Percentiles rank a stretch among this genome's conserved stretches.
These are phyloP conservation scores for Gymnopilus junonius DNA, from an alignment of 768 basidiomycete genomes.

Conservation along the genomic window DNA sequence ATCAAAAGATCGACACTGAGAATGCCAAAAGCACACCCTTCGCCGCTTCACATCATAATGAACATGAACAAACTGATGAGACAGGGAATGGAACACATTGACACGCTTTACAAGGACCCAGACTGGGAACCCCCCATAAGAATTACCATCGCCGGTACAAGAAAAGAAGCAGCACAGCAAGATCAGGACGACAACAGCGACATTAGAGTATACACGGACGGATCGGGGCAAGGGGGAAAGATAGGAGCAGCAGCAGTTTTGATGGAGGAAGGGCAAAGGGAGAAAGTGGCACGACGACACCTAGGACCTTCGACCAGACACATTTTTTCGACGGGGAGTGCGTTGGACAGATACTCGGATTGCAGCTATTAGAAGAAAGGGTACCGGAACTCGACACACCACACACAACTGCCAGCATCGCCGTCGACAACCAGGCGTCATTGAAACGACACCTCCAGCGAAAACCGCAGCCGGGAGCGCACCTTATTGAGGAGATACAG, in stretches of 20 bases:
- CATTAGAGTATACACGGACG: constrained; percentile 20
- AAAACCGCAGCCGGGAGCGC: neutral
- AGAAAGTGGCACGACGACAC: neutral
- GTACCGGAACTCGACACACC: neutral
- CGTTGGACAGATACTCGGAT: constrained; percentile 10
- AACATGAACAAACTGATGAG: constrained; percentile 3
- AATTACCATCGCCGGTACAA: neutral
- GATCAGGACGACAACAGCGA: constrained; percentile 2
- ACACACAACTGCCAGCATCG: neutral
- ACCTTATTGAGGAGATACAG: constrained; percentile 7
- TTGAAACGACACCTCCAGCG: neutral
- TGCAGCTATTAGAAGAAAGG: neutral
- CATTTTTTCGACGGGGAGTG: constrained; percentile 14
- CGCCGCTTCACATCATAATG: constrained; percentile 27
- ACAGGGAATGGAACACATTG: constrained; percentile 20
- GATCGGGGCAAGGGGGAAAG: constrained; percentile 10
- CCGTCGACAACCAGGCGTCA: constrained; percentile 15
- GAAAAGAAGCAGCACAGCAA: neutral
- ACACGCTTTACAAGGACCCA: neutral
- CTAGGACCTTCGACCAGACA: constrained; percentile 8
- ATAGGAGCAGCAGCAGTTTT: constrained; percentile 21
- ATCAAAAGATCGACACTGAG: neutral
- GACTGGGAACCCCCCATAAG: neutral
- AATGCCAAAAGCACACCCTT: constrained; percentile 14
- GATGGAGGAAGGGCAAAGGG: neutral